Percentiles rank a stretch among this genome's conserved stretches.
phyloP scores from a whole-genome alignment of 2,329 filamentous ascomycete genomes.

The Cercospora janseana region DNA sequence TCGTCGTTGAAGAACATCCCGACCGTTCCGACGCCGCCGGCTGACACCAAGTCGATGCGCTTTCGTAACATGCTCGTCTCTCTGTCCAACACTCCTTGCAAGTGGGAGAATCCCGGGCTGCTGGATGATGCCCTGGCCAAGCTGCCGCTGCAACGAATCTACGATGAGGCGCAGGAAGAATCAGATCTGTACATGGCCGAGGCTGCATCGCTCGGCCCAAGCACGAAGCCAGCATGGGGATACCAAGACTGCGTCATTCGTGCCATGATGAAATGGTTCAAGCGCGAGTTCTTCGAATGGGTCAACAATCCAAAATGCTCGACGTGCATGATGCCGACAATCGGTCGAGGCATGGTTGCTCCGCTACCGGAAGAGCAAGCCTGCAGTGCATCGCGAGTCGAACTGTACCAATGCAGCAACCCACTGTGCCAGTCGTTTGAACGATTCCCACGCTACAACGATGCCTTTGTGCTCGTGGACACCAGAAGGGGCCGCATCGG shows the following conservation, averaged over 20 bases:
- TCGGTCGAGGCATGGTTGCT: conserved; percentile 76
- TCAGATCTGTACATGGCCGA: conserved; percentile 82
- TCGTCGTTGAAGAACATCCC: conserved; percentile 64
- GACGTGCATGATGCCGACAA: conserved; percentile 76
- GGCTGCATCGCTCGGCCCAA: conserved; percentile 80
- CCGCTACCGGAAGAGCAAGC: conserved; percentile 87
- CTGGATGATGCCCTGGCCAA: conserved; percentile 85
- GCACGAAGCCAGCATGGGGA: conserved; percentile 78
- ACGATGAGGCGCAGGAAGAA: conserved; percentile 91
- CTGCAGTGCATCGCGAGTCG: conserved; percentile 80
- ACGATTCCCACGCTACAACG: conserved; percentile 89
- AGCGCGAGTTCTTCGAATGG: conserved; percentile 90
- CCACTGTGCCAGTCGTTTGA: conserved; percentile 73
- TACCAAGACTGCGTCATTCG: conserved; percentile 96
- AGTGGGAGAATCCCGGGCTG: conserved; percentile 94
- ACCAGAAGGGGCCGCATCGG: conserved; percentile 82
- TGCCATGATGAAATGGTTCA: conserved; percentile 92
- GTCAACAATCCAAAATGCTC: conserved; percentile 92
- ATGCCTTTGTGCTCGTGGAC: conserved; percentile 89
- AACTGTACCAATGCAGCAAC: conserved; percentile 84
- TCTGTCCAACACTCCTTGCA: conserved; percentile 81
- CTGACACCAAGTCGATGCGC: conserved; percentile 48
- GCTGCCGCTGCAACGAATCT: conserved; percentile 87
- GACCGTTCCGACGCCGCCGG: conserved; percentile 70
- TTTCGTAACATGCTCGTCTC: conserved; percentile 73